These are phyloP conservation scores for Podosphaera fusca DNA, from an alignment of 2,329 filamentous ascomycete genomes.

Conservation along the genomic window DNA sequence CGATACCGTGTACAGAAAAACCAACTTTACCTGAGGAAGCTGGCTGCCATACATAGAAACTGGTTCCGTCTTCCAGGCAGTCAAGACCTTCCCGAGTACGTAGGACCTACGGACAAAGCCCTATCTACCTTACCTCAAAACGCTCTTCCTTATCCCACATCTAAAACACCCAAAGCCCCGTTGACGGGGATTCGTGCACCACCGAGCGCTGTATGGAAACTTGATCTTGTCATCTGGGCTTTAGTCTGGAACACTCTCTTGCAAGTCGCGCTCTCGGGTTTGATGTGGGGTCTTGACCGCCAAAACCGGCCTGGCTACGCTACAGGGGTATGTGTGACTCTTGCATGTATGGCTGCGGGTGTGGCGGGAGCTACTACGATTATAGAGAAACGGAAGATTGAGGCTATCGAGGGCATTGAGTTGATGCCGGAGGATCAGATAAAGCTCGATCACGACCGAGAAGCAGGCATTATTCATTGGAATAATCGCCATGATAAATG, in stretches of 20 bases:
- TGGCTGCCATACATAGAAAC: constrained; percentile 50
- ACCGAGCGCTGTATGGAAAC: constrained; percentile 46
- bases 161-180: constrained; percentile 39
- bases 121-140: constrained; percentile 18
- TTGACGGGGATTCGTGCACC: constrained; percentile 49
- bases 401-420: constrained; percentile 46
- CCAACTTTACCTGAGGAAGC: constrained; percentile 33
- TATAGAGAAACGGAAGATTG: constrained; percentile 47
- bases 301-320: constrained; percentile 56
- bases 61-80: constrained; percentile 58
- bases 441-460: constrained; percentile 27
- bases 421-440: constrained; percentile 31
- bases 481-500: constrained; percentile 31
- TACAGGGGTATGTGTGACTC: constrained; percentile 54
- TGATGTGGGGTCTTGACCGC: constrained; percentile 66
- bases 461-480: constrained; percentile 33
- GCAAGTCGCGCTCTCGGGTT: constrained; percentile 47
- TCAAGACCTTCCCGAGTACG: constrained; percentile 27
- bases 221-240: constrained; percentile 59
- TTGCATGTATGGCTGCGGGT: constrained; percentile 48
- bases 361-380: constrained; percentile 48
- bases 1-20: constrained; percentile 34
- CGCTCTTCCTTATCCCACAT: constrained; percentile 37
- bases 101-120: constrained; percentile 28
- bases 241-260: constrained; percentile 62